These are phyloP conservation scores for Microcos paniculata DNA, from an alignment of 345 rosid genomes.

Conservation along the genomic window DNA sequence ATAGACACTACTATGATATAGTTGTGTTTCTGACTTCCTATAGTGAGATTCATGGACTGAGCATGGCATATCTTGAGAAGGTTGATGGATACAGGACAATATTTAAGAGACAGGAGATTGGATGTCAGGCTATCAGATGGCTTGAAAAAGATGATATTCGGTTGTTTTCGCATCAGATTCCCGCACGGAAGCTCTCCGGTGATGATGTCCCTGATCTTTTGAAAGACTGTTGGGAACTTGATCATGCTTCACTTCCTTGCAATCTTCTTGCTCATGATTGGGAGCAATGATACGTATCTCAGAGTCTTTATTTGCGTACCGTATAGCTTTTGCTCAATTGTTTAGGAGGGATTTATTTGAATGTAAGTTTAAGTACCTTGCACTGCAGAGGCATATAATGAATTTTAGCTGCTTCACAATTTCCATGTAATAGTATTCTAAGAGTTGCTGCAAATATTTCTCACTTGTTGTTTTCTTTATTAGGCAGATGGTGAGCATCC, in stretches of 20 bases:
- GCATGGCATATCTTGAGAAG: conserved; percentile 81
- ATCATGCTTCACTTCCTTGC: conserved; percentile 70
- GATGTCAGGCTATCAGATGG: conserved; percentile 62
- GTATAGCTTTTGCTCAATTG: neutral
- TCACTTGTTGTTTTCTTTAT: neutral
- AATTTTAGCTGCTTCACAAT: neutral
- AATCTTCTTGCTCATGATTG: conserved; percentile 28
- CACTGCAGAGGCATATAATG: neutral
- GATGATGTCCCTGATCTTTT: conserved; percentile 41
- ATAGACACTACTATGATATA: conserved; percentile 40
- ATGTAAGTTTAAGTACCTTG: neutral
- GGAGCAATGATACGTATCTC: conserved; percentile 17
- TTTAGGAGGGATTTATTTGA: neutral
- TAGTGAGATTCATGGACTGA: conserved; percentile 66
- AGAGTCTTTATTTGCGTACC: neutral
- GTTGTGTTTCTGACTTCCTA: conserved; percentile 64
- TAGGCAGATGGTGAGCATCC: neutral
- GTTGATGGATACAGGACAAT: conserved; percentile 60
- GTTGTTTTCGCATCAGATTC: conserved; percentile 84
- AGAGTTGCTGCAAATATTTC: neutral
- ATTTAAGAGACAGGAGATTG: conserved; percentile 69
- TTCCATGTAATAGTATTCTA: neutral
- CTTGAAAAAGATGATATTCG: conserved; percentile 52
- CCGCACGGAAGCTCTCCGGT: conserved; percentile 62
- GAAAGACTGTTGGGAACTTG: conserved; percentile 82